Conservation (phyloP, 441 rosid species). For the Croton setiger region DNA sequence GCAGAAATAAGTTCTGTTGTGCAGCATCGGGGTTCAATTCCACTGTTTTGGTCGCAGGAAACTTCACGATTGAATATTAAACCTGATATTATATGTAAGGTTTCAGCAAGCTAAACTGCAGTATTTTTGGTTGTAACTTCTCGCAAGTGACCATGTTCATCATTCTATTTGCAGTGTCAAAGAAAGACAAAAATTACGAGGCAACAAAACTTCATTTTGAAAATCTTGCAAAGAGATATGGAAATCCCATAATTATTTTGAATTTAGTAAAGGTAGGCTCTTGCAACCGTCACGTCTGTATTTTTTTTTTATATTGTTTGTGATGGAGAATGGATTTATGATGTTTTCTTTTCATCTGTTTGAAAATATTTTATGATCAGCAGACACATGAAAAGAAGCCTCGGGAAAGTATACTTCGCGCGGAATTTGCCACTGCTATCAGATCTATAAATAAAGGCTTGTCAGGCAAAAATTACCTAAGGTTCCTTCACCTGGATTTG, state of each 20-base stretch:
- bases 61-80: slow-evolving; percentile 88
- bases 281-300: slow-evolving; percentile 1
- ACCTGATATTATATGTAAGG: slow-evolving; percentile 89
- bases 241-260: slow-evolving; percentile 88
- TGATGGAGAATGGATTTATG: background rate
- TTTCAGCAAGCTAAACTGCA: background rate
- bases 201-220: slow-evolving; percentile 96
- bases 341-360: slow-evolving; percentile 11
- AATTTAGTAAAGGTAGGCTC: slow-evolving; percentile 86
- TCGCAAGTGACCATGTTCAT: background rate
- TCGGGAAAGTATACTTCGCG: slow-evolving; percentile 84
- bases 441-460: slow-evolving; percentile 79
- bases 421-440: slow-evolving; percentile 94
- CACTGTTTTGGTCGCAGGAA: slow-evolving; percentile 99
- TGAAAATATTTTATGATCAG: slow-evolving; percentile 17
- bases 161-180: slow-evolving; percentile 55
- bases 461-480: slow-evolving; percentile 64
- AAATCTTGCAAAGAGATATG: slow-evolving; percentile 91
- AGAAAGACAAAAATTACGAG: slow-evolving; percentile 78
- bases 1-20: slow-evolving; percentile 86
- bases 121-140: background rate
- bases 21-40: slow-evolving; percentile 97
- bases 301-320: background rate
- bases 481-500: slow-evolving; percentile 91
- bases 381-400: slow-evolving; percentile 95